Evolutionary conservation across 2,329 filamentous ascomycete genomes (phyloP), one percentile per base, ranked within the genome.

Genomic region (Apiospora rasikravindrae): DNA sequence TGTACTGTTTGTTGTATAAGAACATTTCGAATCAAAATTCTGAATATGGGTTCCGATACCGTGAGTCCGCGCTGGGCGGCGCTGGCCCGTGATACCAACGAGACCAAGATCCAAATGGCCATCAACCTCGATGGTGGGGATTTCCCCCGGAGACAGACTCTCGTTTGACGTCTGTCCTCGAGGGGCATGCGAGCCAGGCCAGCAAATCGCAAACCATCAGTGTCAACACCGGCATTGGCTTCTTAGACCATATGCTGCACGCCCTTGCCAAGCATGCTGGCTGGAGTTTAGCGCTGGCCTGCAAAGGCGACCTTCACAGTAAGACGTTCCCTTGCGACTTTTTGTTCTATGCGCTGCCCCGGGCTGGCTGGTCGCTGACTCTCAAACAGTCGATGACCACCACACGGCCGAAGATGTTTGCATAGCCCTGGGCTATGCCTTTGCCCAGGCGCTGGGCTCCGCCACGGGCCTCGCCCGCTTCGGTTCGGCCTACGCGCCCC

Each of bases 161-260:
- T 70, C 86, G 84, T 74, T 85, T 90, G 73, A 83, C 86, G 75
- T 83, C 87, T 22, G 81, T 84, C 72, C 84, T 83, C 47, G 89
- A 89, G 73, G 87, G 87, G 71, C 96, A 99, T 82, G 96, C 96
- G 42, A 92, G 92, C 1, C 96, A 99, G 84, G 87, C 91, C 75
- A 96, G 93, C 77, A 91, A 92, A 77, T 93, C 92, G 57, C 96
- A 98, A 83, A 91, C 90, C 73, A 98, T 98, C 81, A 90, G 90
- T 80, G 88, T 98, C 76, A 92, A 94, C 87, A 98, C 96, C 0
- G 96, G 96, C 75, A 97, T 99, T 82, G 96, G 96, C 73, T 99
- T 99, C 84, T 88, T 99, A 71, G 96, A 99, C 85, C 96, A 99
- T 87, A 98, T 99, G 96, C 89, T 98, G 69, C 96, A 99, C 84